Base-by-base conservation (phyloP, 1,284 basidiomycete genomes). In the Spongiforma sp. region DNA sequence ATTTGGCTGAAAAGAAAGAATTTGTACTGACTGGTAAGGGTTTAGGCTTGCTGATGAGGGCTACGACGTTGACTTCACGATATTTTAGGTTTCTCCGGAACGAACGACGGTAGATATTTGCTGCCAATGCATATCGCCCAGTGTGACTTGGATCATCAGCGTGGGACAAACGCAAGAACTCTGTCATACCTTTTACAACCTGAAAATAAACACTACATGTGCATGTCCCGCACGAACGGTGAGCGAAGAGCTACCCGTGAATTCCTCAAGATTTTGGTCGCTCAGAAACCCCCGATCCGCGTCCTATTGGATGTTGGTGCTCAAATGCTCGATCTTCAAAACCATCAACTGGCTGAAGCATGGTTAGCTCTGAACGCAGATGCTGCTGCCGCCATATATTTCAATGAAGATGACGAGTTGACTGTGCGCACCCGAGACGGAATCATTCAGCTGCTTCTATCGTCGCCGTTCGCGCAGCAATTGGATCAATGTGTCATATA, bases 1-100 rank as follows among this genome's bases (percentile, higher is more conserved):
- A 87, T 73, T 70, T 87, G 43, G 84, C 82, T 1, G 80, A 81
- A 62, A 61, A 61, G 9, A 81, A 74, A 41, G 39, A 41, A 3
- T 21, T 15, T 21, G 9, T 41, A 41, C 39, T 41, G 19, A 41
- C 39, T 14, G 39, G 39, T 41, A 41, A 21, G 39, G n/a, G n/a
- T n/a, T 41, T 14, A 21, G 21, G 39, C 17, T 41, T 3, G 21
- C 10, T 15, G 17, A 8, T 8, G 8, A 8, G 2, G 2, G 9
- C 39, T 21, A 21, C 7, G 1, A 14, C 7, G 19, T 14, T 41
- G 2, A 8, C 39, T 41, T 2, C 17, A 41, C 39, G 9, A 28
- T 37, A 37, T 56, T 12, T 24, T 34, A 56, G 54, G 54, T 24
- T 56, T 56, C 28, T 56, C 54, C 17, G 54, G 54, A 14, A 56